phyloP scores from a whole-genome alignment of 306 rosid genomes.

The Elaeagnus macrophylla region DNA sequence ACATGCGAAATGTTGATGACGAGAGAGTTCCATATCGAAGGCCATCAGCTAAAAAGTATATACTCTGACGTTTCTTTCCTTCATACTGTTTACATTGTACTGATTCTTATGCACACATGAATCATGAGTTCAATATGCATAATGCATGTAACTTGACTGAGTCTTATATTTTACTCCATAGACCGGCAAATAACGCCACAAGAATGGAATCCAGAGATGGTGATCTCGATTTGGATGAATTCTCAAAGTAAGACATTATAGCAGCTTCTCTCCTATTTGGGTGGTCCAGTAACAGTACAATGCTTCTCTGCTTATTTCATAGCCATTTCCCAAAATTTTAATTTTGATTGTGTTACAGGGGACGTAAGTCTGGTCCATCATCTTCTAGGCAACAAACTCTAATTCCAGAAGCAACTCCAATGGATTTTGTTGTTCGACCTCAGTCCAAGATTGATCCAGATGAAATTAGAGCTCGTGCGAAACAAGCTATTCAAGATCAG shows the following conservation, averaged over 20 bases:
- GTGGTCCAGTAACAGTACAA: background rate
- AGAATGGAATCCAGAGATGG: conserved; percentile 92
- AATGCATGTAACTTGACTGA: background rate
- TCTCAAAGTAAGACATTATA: conserved; percentile 59
- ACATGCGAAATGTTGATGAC: conserved; percentile 71
- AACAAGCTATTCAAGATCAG: conserved; percentile 75
- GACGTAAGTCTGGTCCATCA: conserved; percentile 70
- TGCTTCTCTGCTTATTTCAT: background rate
- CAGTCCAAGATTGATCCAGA: conserved; percentile 93
- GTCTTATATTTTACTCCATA: conserved; percentile 22
- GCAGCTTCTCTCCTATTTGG: background rate
- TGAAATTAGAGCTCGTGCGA: conserved; percentile 81
- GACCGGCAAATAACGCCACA: conserved; percentile 62
- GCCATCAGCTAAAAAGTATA: conserved; percentile 67
- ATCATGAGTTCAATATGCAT: background rate
- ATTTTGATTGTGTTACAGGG: conserved; percentile 41
- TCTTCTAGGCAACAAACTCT: conserved; percentile 74
- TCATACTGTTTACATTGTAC: background rate
- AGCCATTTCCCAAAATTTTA: conserved; percentile 1
- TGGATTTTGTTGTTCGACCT: conserved; percentile 91
- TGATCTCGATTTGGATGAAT: conserved; percentile 82
- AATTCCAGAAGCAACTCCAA: conserved; percentile 91
- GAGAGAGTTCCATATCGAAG: conserved; percentile 73
- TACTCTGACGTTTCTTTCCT: background rate
- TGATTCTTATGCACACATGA: background rate